Evolutionary conservation across 202 grass and related monocot genomes (phyloP).

Genomic region (Tripidium arundinaceum): DNA sequence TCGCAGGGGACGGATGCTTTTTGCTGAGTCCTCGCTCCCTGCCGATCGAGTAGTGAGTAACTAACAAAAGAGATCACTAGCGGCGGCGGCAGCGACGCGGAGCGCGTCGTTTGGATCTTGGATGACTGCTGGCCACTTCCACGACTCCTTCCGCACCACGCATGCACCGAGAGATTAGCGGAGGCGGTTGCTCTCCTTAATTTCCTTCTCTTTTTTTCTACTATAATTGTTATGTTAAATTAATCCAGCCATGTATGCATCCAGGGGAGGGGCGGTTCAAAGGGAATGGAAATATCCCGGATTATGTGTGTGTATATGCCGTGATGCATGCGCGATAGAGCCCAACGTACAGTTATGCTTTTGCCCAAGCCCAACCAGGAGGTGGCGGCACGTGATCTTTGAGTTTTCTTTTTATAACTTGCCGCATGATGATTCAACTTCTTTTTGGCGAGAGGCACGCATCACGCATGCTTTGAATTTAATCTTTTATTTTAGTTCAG

Average conservation of each 20-base stretch:
- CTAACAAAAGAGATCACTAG: neutral
- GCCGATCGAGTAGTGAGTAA: neutral
- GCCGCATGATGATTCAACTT: neutral
- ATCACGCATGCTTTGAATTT: neutral
- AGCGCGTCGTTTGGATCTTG: conserved; percentile 23
- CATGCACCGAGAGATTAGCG: neutral
- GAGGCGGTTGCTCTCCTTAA: neutral
- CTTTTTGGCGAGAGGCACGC: neutral
- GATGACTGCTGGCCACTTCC: neutral
- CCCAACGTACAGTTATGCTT: neutral
- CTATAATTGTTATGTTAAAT: neutral
- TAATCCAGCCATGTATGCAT: neutral
- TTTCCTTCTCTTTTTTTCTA: no score
- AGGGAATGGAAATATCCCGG: neutral
- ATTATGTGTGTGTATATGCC: neutral
- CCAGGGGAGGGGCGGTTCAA: neutral
- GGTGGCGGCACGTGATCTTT: neutral
- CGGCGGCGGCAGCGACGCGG: conserved; percentile 1
- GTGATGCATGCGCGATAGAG: neutral
- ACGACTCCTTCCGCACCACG: neutral
- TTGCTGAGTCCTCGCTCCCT: neutral
- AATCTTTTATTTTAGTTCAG: neutral
- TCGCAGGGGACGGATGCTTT: neutral
- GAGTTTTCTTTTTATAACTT: no score
- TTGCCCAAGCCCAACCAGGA: neutral